Evolutionary conservation across 208 protist genomes (phyloP).

Genomic region (Trichomonas gallinae): DNA sequence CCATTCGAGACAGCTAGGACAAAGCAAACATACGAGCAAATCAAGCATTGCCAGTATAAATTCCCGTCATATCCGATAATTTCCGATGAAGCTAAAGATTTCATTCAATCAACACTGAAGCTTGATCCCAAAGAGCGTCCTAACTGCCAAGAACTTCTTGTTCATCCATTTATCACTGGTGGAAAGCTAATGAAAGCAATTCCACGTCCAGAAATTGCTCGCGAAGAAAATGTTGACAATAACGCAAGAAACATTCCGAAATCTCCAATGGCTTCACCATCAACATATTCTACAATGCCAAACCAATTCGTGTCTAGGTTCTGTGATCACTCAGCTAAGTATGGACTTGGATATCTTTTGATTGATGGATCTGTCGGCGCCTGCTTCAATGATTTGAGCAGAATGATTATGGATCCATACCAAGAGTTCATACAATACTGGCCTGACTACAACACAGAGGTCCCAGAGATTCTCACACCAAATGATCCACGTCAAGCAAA

Average conservation of each 20-base stretch:
- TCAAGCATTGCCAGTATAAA: slow-evolving; percentile 68
- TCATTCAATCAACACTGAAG: slow-evolving; percentile 63
- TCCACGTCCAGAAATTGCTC: neutral
- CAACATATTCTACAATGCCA: slow-evolving; percentile 73
- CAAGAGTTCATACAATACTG: neutral
- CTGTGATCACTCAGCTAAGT: slow-evolving; percentile 60
- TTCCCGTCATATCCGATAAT: slow-evolving; percentile 62
- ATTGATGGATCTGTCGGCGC: slow-evolving; percentile 72
- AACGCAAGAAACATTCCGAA: neutral
- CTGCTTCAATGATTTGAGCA: slow-evolving; percentile 89
- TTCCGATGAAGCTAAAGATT: slow-evolving; percentile 53
- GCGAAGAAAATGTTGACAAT: neutral
- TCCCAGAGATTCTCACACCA: neutral
- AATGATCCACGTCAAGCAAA: neutral
- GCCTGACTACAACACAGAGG: neutral
- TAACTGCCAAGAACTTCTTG: slow-evolving; percentile 61
- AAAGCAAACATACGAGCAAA: slow-evolving; percentile 80
- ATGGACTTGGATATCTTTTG: slow-evolving; percentile 84
- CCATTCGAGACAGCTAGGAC: slow-evolving; percentile 88
- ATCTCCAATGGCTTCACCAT: slow-evolving; percentile 32
- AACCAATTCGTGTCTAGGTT: neutral
- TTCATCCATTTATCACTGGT: slow-evolving; percentile 61
- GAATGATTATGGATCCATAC: slow-evolving; percentile 68
- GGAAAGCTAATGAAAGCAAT: neutral
- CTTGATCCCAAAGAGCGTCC: slow-evolving; percentile 58